Evolutionary conservation across 2,329 filamentous ascomycete genomes (phyloP), one percentile per base, ranked within the genome.

Genomic region (Ilyonectria mors-panacis): DNA sequence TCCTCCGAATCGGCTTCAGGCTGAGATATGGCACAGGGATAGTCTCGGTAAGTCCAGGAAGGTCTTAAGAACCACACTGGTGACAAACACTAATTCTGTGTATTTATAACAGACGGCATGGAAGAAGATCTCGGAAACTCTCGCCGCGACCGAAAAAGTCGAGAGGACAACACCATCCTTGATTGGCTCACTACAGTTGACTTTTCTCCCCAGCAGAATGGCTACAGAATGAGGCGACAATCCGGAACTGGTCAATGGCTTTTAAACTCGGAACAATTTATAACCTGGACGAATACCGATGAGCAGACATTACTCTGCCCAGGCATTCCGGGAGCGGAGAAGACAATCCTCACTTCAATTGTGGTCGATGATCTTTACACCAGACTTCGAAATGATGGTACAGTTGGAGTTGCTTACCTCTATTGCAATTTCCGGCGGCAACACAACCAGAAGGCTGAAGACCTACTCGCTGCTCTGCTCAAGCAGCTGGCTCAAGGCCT

Each of bases 181-280:
- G 56, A 81, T 9, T 86, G 83, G 84, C 67, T 86, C 21, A 79
- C 81, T 0, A 67, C 75, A 6, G 58, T 74, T 3, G 73, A 83
- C 42, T 83, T 81, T 62, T 66, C 65, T 10, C 71, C 15, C 5
- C 28, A 30, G 28, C 77, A 84, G 45, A 83, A 86, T 26, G 76
- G 63, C 8, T 80, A 83, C 50, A 74, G 77, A n/a, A 67, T 83
- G 62, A 66, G 71, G 17, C 74, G 76, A 37, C 77, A 84, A 23
- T 28, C 59, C 21, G 75, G 75, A 13, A 85, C 83, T 4, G 80
- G 81, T 21, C 42, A 23, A 21, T 45, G 42, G 42, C 19, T 21
- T 45, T 12, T 23, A n/a, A 8, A 45, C 10, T 21, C 42, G 19
- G 9, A 8, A 4, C n/a, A 45, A 19, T 45, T 21, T 4, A 9